Base-by-base conservation (phyloP, 495 filamentous ascomycete species). In the Podospora sp. region DNA sequence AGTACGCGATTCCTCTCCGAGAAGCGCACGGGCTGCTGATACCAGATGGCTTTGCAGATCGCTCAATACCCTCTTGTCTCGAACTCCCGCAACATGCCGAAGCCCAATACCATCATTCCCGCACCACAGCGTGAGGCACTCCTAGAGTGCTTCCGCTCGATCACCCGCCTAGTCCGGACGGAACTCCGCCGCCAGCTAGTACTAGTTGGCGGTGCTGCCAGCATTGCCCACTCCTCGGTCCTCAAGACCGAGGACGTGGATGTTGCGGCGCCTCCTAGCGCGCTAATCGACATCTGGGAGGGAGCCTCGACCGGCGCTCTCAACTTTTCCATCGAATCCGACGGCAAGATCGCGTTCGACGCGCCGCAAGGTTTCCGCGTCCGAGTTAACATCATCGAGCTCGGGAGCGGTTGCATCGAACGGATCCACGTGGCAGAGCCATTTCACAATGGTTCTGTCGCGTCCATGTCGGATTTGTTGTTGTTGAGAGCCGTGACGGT, bases 261-360 rank as follows among this genome's bases (percentile, higher is more conserved):
- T 67, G 65, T 67, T 67, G 65, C 58, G 22, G 65, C 58, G 40
- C 65, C 65, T 67, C 65, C 65, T 1, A 58, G 25, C 20, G 18
- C 46, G 36, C 36, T 67, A 60, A 62, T 62, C 25, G 65, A 65
- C 27, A 27, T 70, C 59, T 59, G 22, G 65, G 65, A 68, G 68
- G 68, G 56, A 27, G 33, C 60, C 6, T 49, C 26, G 65, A 35
- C 49, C 59, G 65, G 65, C 69, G 49, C 65, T 36, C 65, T 60
- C 1, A 62, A 55, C 46, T 67, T 67, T 29, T 33, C 24, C 46
- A 22, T 67, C 65, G 65, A 67, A 25, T 53, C 67, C 63, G 63
- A 69, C 63, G 64, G 56, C 56, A 69, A 69, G 63, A 66, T 69
- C 46, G 36, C 65, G 65, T 67, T 63, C 65, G 68, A 72, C 60